A percentile compares a stretch with the other conserved stretches of the same genome.
These are phyloP conservation scores for Leccinellum rugosiceps DNA, from an alignment of 768 basidiomycete species.

Conservation along the genomic window DNA sequence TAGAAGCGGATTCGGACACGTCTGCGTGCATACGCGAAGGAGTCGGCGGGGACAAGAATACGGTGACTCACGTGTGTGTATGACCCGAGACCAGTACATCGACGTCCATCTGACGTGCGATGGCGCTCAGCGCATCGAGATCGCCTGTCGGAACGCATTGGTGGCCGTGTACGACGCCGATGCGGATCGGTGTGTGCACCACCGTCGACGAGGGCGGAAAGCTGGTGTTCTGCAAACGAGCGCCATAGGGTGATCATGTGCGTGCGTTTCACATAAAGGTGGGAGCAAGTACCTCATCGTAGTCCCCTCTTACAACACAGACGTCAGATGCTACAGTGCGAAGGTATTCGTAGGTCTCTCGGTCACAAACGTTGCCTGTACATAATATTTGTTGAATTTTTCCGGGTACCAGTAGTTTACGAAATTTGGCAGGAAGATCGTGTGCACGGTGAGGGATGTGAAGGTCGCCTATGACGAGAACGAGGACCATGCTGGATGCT, in stretches of 20 bases:
- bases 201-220: conserved; percentile 83
- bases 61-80: conserved; percentile 79
- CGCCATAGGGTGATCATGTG: conserved; percentile 1
- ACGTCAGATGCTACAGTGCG: conserved; percentile 93
- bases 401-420: conserved; percentile 91
- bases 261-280: background rate
- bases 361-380: conserved; percentile 96
- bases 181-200: conserved; percentile 78
- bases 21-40: background rate
- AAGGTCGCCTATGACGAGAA: conserved; percentile 94
- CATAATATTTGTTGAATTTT: conserved; percentile 98
- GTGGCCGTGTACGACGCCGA: conserved; percentile 93
- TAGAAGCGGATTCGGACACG: background rate
- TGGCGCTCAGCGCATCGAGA: conserved; percentile 80
- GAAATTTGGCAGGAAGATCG: conserved; percentile 94
- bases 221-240: conserved; percentile 46
- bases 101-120: conserved; percentile 96
- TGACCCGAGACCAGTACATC: conserved; percentile 93
- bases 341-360: conserved; percentile 95
- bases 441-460: conserved; percentile 91
- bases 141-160: conserved; percentile 92
- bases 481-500: conserved; percentile 57
- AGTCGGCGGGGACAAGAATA: background rate
- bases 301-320: conserved; percentile 89
- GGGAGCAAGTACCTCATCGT: conserved; percentile 70